Percentiles rank a stretch among this genome's conserved stretches.
Conservation (phyloP, 768 basidiomycete genomes). For the Leccinum obscurum region DNA sequence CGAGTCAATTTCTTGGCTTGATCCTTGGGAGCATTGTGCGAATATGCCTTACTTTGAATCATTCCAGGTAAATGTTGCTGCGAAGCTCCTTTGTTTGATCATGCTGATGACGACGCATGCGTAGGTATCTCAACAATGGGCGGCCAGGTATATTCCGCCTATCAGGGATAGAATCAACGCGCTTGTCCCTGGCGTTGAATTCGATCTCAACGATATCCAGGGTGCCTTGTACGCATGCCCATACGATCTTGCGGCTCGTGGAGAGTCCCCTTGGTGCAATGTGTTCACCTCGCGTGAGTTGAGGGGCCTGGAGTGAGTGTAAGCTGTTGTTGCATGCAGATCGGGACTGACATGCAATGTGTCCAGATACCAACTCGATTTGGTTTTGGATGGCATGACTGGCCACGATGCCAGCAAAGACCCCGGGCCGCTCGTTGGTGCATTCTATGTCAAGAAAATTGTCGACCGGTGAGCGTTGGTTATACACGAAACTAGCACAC, state of each 20-base stretch:
- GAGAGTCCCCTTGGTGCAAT: slow-evolving; percentile 41
- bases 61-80: neutral
- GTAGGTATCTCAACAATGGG: slow-evolving; percentile 30
- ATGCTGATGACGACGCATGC: neutral
- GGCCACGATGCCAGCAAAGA: slow-evolving; percentile 31
- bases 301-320: slow-evolving; percentile 36
- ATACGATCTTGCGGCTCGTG: slow-evolving; percentile 39
- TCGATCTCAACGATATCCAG: slow-evolving; percentile 32
- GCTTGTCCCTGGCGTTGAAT: slow-evolving; percentile 33
- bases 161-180: slow-evolving; percentile 38
- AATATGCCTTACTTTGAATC: neutral
- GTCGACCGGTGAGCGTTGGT: slow-evolving; percentile 33
- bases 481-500: neutral
- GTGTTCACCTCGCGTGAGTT: slow-evolving; percentile 38
- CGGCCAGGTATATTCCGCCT: slow-evolving; percentile 34
- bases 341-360: neutral
- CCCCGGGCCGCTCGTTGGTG: slow-evolving; percentile 37
- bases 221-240: slow-evolving; percentile 45
- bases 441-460: slow-evolving; percentile 40
- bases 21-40: slow-evolving; percentile 38
- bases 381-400: slow-evolving; percentile 33
- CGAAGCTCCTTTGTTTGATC: neutral
- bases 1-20: slow-evolving; percentile 40
- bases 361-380: slow-evolving; percentile 38
- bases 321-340: neutral